Evolutionary conservation across 495 filamentous ascomycete species (phyloP).

Genomic region (Aeminium ludgeri): DNA sequence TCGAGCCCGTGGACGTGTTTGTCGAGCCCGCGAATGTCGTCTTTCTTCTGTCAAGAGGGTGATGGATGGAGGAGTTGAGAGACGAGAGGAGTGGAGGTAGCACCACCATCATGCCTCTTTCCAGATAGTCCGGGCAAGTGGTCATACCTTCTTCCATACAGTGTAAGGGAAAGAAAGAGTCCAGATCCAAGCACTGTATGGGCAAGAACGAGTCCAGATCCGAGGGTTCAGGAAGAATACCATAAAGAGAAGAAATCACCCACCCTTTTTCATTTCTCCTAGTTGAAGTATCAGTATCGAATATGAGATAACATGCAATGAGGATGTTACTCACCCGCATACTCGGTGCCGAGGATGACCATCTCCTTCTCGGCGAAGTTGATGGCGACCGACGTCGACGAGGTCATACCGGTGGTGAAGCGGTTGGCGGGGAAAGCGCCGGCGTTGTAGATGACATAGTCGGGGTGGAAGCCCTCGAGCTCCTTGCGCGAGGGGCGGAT

Average conservation of each 20-base stretch:
- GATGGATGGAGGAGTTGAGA: no score
- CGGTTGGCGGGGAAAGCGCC: constrained; percentile 97
- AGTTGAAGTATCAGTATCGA: not conserved
- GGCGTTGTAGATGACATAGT: constrained; percentile 99
- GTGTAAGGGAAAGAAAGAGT: no score
- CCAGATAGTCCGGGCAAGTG: no score
- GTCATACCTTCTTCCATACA: no score
- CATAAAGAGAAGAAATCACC: not conserved
- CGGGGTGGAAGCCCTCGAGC: constrained; percentile 90
- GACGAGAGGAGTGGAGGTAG: no score
- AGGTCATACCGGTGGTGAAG: constrained; percentile 97
- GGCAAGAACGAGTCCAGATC: no score
- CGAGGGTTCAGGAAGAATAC: no score
- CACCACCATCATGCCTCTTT: no score
- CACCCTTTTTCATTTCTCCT: constrained; percentile 88
- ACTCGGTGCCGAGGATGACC: constrained; percentile 98
- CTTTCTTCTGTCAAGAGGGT: no score
- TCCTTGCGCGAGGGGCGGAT: constrained; percentile 82
- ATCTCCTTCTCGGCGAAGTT: constrained; percentile 86
- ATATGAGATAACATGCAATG: not conserved
- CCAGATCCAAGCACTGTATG: no score
- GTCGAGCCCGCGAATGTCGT: no score
- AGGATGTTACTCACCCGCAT: constrained; percentile 50
- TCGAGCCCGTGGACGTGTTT: no score
- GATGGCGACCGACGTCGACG: constrained; percentile 69